Percentiles rank a stretch among this genome's conserved stretches.
These are phyloP conservation scores for Oidium heveae DNA, from an alignment of 2,329 filamentous ascomycete genomes.

Conservation along the genomic window DNA sequence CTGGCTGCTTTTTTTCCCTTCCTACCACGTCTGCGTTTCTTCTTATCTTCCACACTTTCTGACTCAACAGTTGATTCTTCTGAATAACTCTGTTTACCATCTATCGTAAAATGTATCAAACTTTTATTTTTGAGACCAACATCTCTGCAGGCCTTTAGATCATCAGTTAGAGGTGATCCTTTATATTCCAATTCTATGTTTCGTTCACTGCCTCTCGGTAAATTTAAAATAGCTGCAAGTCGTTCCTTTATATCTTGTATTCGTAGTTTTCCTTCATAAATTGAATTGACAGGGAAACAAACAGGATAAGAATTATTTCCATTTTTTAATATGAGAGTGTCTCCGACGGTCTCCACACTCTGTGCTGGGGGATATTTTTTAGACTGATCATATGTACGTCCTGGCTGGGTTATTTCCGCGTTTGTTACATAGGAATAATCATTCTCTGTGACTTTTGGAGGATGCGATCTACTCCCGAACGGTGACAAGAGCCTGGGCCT, in stretches of 20 bases:
- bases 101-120: slow-evolving; percentile 33
- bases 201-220: slow-evolving; percentile 23
- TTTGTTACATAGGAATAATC: slow-evolving; percentile 70
- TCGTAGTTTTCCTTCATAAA: slow-evolving; percentile 45
- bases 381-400: slow-evolving; percentile 18
- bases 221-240: slow-evolving; percentile 38
- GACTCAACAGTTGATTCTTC: slow-evolving; percentile 19
- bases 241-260: slow-evolving; percentile 41
- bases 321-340: slow-evolving; percentile 45
- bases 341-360: slow-evolving; percentile 29
- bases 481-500: slow-evolving; percentile 11
- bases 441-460: slow-evolving; percentile 42
- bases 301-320: slow-evolving; percentile 39
- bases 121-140: slow-evolving; percentile 37
- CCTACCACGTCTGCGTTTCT: slow-evolving; percentile 12
- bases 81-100: slow-evolving; percentile 22
- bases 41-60: slow-evolving; percentile 13
- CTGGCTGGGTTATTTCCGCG: slow-evolving; percentile 32
- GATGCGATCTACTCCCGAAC: slow-evolving; percentile 15
- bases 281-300: slow-evolving; percentile 51
- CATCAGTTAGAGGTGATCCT: slow-evolving; percentile 42
- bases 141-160: slow-evolving; percentile 26
- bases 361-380: slow-evolving; percentile 16
- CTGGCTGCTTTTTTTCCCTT: slow-evolving; percentile 21
- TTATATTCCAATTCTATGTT: slow-evolving; percentile 49